phyloP scores from a whole-genome alignment of 2,329 filamentous ascomycete genomes.

The Ophiocordyceps polyrhachis-furcata region DNA sequence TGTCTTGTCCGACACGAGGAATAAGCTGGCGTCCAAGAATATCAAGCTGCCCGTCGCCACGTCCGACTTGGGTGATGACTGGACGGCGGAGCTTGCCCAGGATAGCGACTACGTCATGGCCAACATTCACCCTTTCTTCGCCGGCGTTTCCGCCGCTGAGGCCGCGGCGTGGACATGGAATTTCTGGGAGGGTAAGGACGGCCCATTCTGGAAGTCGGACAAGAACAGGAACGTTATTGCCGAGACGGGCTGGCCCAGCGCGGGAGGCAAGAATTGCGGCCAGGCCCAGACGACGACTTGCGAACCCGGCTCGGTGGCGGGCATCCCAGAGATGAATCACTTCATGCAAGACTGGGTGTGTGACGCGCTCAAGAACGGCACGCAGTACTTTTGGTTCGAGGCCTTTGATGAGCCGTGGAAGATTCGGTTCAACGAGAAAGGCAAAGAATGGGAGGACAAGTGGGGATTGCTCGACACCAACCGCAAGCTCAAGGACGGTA shows the following conservation, averaged over 20 bases:
- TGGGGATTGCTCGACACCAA: slow-evolving; percentile 84
- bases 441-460: slow-evolving; percentile 78
- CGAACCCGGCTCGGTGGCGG: slow-evolving; percentile 51
- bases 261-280: slow-evolving; percentile 65
- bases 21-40: slow-evolving; percentile 48
- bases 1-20: slow-evolving; percentile 48
- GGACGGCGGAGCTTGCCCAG: slow-evolving; percentile 49
- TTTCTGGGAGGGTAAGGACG: slow-evolving; percentile 63
- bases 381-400: slow-evolving; percentile 94
- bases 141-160: slow-evolving; percentile 46
- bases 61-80: slow-evolving; percentile 77
- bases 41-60: slow-evolving; percentile 66
- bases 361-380: slow-evolving; percentile 57
- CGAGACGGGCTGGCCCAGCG: slow-evolving; percentile 81
- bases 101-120: slow-evolving; percentile 82
- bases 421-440: slow-evolving; percentile 45
- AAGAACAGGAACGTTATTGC: slow-evolving; percentile 57
- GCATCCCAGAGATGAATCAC: slow-evolving; percentile 62
- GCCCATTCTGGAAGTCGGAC: slow-evolving; percentile 43
- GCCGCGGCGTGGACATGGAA: slow-evolving; percentile 65
- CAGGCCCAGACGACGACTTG: slow-evolving; percentile 16
- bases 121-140: slow-evolving; percentile 94
- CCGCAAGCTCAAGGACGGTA: slow-evolving; percentile 63
- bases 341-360: slow-evolving; percentile 82
- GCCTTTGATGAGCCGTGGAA: slow-evolving; percentile 98